Base-by-base conservation (phyloP, 768 basidiomycete genomes). In the Cystofilobasidium bisporidii region DNA sequence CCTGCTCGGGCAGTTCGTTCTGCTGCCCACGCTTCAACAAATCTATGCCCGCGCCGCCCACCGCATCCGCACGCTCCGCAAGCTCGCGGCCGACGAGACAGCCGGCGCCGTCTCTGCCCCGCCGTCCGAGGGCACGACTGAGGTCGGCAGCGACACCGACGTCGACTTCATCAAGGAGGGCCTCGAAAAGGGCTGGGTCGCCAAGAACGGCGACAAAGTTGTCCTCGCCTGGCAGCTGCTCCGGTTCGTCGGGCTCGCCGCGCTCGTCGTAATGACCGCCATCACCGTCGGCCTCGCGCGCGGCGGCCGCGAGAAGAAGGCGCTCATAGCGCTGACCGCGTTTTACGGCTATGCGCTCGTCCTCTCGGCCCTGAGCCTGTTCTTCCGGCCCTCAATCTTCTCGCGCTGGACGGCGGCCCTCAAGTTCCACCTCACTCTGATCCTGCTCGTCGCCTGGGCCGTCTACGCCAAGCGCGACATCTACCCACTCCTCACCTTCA, bases 401-500 rank as follows among this genome's bases (percentile, higher is more conserved):
- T 64, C 63, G 22, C 28, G 41, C 15, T 26, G 43, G 56, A 69
- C 68, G 18, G 41, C 40, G 24, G 33, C 58, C 10, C 45, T 69
- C 36, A 69, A 69, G 40, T 28, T 48, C 2, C 63, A 69, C 57
- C 28, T 69, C 47, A 55, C 45, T 41, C 17, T 38, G n/a, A n/a
- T 69, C 30, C 57, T 69, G 1, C 53, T 69, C 38, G 57, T 55
- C 50, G 60, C 20, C 18, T 69, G 63, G 58, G 38, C 15, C 26
- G 56, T 63, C 30, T 64, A 58, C 26, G 63, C 58, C 28, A 61
- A 59, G 47, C 63, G 63, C 43, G 68, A 69, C 50, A 60, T 69
- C 63, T 69, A 61, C 40, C 68, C 68, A 5, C 41, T 69, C 32
- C 26, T 69, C 48, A 69, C 68, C 22, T 69, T 40, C 68, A 69